Percentiles rank a stretch among this genome's conserved stretches.
Conservation (phyloP, 257 asterid species). For the Asclepias syriaca region DNA sequence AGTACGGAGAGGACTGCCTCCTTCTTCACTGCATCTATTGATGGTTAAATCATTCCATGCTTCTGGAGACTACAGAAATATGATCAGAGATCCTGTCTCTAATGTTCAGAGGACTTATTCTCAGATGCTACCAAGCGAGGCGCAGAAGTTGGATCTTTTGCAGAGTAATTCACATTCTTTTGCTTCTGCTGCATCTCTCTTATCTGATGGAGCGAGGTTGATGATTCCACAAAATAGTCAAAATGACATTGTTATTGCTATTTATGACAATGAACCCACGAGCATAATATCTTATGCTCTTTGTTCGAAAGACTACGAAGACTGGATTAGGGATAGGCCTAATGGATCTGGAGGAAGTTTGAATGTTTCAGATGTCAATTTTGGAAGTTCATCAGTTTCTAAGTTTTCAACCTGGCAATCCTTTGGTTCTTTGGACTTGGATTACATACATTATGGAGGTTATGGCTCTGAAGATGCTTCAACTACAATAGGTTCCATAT, state of each 20-base stretch:
- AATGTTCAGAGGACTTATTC: constrained; percentile 50
- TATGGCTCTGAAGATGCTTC: constrained; percentile 54
- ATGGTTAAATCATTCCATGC: constrained; percentile 74
- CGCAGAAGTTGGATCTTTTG: constrained; percentile 40
- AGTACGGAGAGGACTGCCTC: constrained; percentile 56
- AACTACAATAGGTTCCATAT: constrained; percentile 29
- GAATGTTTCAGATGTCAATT: constrained; percentile 29
- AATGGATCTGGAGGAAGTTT: constrained; percentile 32
- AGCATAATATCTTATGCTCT: constrained; percentile 83
- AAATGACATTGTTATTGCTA: constrained; percentile 43
- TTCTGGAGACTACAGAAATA: constrained; percentile 72
- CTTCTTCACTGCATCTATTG: constrained; percentile 57
- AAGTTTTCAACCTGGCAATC: constrained; percentile 66
- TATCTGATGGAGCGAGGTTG: constrained; percentile 76
- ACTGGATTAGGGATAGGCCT: constrained; percentile 43
- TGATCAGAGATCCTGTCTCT: constrained; percentile 77
- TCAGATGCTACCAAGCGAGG: constrained; percentile 45
- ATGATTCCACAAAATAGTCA: constrained; percentile 48
- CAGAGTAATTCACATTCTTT: constrained; percentile 37
- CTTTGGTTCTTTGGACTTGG: constrained; percentile 57
- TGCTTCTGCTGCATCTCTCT: constrained; percentile 46
- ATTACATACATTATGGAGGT: constrained; percentile 47
- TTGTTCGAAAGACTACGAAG: constrained; percentile 56
- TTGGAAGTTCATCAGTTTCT: constrained; percentile 39
- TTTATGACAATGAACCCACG: constrained; percentile 83